Evolutionary conservation across 768 basidiomycete genomes (phyloP), one percentile per base, ranked within the genome.

Genomic region (Neoboletus magnificus): DNA sequence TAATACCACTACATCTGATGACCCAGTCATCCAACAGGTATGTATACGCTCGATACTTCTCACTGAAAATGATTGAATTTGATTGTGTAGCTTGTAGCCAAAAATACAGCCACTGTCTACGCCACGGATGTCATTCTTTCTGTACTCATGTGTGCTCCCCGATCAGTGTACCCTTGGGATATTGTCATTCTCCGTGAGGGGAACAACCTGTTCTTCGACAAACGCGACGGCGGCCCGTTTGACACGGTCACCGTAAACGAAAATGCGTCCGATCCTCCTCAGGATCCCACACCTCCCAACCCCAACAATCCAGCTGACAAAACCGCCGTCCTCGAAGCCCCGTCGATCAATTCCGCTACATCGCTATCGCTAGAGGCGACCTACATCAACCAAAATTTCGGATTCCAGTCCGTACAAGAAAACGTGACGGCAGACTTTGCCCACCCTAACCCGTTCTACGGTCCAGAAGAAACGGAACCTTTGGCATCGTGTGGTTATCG

Each of bases 191-290:
- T 92, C 30, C 88, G 93, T 30, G 93, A 97, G 68, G 95, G 93
- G 40, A 86, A 93, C 76, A 91, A 86, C 68, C 76, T 99, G 10
- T 98, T 90, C 80, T 83, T 99, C 60, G 97, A 99, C 79, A 98
- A 98, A 76, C 90, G 97, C 56, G 92, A 94, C 69, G 95, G 94
- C 16, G 95, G 96, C 52, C 91, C 95, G 3, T 97, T 98, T 66
- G 93, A 99, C 73, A 95, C 89, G 36, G 88, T 98, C 55, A 97
- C 95, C 18, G 97, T 99, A 66, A 98, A 99, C 74, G 97, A 99
- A 78, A 98, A 99, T 70, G 93, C 97, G 5, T 82, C 88, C 1
- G 97, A 99, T 73, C 92, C 97, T 35, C 93, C 93, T 9, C 84
- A 87, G 62, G 93, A 95, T 66, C 83, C 90, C 8, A 62, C 85